Evolutionary conservation across 257 asterid species (phyloP).

Genomic region (Eucommia ulmoides): DNA sequence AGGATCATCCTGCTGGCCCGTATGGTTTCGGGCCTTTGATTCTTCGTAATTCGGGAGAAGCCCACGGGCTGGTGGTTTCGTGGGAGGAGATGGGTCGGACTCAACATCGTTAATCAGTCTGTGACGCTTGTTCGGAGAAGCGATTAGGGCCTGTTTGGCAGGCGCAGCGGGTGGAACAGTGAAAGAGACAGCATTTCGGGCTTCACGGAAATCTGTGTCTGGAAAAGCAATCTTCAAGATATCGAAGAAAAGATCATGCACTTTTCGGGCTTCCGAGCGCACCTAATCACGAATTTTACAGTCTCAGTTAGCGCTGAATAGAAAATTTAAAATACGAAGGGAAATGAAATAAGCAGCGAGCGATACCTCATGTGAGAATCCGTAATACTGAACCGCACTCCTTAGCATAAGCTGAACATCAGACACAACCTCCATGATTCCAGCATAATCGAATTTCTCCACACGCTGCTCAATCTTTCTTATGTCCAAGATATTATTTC

Average conservation of each 20-base stretch:
- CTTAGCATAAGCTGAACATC: conserved; percentile 89
- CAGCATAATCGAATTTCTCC: conserved; percentile 56
- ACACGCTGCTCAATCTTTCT: conserved; percentile 56
- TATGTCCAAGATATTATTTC: conserved; percentile 53
- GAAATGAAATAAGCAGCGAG: background rate
- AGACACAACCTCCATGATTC: conserved; percentile 66
- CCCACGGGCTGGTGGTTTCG: conserved; percentile 49
- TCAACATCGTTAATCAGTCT: conserved; percentile 40
- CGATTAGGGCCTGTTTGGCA: conserved; percentile 39
- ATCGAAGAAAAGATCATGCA: conserved; percentile 94
- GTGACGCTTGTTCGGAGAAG: conserved; percentile 52
- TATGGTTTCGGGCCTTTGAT: conserved; percentile 23
- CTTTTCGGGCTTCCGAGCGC: conserved; percentile 82
- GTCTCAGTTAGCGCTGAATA: background rate
- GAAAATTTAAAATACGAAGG: too few relatives aligned
- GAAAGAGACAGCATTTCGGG: conserved; percentile 58
- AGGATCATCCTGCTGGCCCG: conserved; percentile 31
- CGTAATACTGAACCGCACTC: conserved; percentile 55
- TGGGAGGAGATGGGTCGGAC: conserved; percentile 42
- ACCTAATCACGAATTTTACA: conserved; percentile 28
- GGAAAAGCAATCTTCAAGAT: conserved; percentile 71
- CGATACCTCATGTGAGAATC: conserved; percentile 68
- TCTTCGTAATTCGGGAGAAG: conserved; percentile 35
- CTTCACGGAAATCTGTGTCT: conserved; percentile 76
- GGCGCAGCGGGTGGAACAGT: conserved; percentile 39